A percentile compares a stretch with the other conserved stretches of the same genome.
Evolutionary conservation across 139 green algal genomes (phyloP).

Genomic region (Microglena sp.): DNA sequence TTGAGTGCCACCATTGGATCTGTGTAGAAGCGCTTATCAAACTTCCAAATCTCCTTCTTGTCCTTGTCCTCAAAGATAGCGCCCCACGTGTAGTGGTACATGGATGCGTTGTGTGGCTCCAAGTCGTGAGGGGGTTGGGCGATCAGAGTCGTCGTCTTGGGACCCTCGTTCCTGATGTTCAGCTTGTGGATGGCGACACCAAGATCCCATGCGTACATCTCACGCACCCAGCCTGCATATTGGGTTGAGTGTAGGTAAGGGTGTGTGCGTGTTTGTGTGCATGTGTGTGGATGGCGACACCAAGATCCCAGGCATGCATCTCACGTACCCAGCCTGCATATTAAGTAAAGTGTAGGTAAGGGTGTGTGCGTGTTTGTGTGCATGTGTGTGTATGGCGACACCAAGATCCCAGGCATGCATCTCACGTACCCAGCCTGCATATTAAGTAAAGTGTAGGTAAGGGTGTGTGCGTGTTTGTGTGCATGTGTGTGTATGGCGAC

Average conservation of each 20-base stretch:
- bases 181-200: constrained; percentile 34
- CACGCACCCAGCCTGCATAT: constrained; percentile 74
- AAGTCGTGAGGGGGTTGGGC: constrained; percentile 75
- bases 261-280: no score
- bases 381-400: constrained; percentile 32
- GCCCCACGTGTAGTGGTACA: constrained; percentile 90
- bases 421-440: constrained; percentile 77
- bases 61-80: constrained; percentile 43
- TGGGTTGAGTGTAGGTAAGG: no score
- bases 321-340: constrained; percentile 79
- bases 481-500: constrained; percentile 35
- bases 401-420: constrained; percentile 81
- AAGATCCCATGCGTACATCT: constrained; percentile 86
- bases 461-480: no score
- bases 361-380: no score
- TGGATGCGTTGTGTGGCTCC: constrained; percentile 42
- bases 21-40: constrained; percentile 38
- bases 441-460: no score
- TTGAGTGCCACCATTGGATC: constrained; percentile 27
- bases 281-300: constrained; percentile 32
- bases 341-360: no score
- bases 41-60: constrained; percentile 57
- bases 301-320: constrained; percentile 81
- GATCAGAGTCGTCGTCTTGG: constrained; percentile 52
- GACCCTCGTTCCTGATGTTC: constrained; percentile 32